Percentiles rank a stretch among this genome's conserved stretches.
phyloP scores from a whole-genome alignment of 768 basidiomycete species.

The Galerina marginata region DNA sequence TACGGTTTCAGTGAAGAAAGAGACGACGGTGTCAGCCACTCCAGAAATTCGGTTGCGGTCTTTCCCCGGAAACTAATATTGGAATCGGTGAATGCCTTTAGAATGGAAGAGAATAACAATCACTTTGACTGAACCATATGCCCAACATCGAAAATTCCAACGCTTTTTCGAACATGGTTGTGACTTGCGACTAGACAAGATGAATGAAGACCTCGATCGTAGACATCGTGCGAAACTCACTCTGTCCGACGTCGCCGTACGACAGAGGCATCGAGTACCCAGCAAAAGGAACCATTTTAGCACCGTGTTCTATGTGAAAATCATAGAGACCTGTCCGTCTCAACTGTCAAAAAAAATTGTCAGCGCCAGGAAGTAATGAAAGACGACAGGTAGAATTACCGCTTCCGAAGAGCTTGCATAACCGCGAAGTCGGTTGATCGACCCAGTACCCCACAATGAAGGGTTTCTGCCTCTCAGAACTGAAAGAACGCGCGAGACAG shows the following conservation, averaged over 20 bases:
- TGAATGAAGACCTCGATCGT: conserved; percentile 6
- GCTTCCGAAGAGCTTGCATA: conserved; percentile 28
- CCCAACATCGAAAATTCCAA: conserved; percentile 94
- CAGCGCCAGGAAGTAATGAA: not conserved
- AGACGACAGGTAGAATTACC: conserved; percentile 11
- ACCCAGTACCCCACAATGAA: not conserved
- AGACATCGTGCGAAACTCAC: conserved; percentile 42
- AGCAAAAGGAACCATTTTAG: conserved; percentile 96
- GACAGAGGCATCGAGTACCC: conserved; percentile 93
- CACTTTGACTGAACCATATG: conserved; percentile 98
- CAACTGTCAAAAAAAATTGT: conserved; percentile 33
- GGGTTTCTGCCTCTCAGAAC: conserved; percentile 15
- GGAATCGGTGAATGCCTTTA: not conserved
- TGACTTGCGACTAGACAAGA: conserved; percentile 78
- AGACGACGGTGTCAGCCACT: conserved; percentile 89
- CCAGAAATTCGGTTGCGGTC: conserved; percentile 79
- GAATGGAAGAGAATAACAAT: conserved; percentile 22
- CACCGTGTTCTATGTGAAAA: conserved; percentile 82
- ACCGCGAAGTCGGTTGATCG: conserved; percentile 16
- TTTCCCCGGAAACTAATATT: conserved; percentile 76
- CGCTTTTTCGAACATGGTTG: conserved; percentile 80
- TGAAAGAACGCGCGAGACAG: conserved; percentile 17
- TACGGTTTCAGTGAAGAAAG: conserved; percentile 70
- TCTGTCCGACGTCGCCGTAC: conserved; percentile 84
- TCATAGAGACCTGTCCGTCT: conserved; percentile 83